A percentile compares a stretch with the other conserved stretches of the same genome.
These are phyloP conservation scores for Claviceps digitariae DNA, from an alignment of 2,329 filamentous ascomycete genomes.

Conservation along the genomic window DNA sequence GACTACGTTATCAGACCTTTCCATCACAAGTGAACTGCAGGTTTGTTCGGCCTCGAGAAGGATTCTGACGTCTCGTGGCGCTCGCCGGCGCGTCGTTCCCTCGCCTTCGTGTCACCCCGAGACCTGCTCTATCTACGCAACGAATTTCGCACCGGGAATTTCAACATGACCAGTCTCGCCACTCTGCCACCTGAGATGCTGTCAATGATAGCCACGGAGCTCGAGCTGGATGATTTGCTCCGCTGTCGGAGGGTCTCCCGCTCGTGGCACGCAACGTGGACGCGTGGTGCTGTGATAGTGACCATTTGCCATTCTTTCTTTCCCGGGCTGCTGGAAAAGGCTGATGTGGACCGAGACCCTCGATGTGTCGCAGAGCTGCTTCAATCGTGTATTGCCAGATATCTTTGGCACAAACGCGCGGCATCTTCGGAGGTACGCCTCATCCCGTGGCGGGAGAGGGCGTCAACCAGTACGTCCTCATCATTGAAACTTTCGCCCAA, in stretches of 20 bases:
- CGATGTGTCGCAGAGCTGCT: background rate
- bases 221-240: constrained; percentile 14
- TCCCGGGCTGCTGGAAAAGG: constrained; percentile 13
- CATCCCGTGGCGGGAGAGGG: constrained; percentile 2
- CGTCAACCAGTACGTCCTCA: background rate
- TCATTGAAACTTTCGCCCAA: no score
- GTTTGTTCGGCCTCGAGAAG: background rate
- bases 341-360: background rate
- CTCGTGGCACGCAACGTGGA: constrained; percentile 15
- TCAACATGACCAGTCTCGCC: constrained; percentile 11
- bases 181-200: constrained; percentile 17
- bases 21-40: background rate
- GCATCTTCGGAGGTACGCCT: constrained; percentile 9
- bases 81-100: constrained; percentile 2
- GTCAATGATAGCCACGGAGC: constrained; percentile 10
- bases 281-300: constrained; percentile 9
- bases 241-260: constrained; percentile 14
- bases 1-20: background rate
- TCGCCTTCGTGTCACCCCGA: constrained; percentile 14
- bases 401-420: constrained; percentile 7
- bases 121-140: constrained; percentile 16
- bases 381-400: background rate
- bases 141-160: constrained; percentile 6
- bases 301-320: constrained; percentile 14
- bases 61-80: background rate